phyloP scores from a whole-genome alignment of 768 basidiomycete genomes.

The Psilocybe azurescens region DNA sequence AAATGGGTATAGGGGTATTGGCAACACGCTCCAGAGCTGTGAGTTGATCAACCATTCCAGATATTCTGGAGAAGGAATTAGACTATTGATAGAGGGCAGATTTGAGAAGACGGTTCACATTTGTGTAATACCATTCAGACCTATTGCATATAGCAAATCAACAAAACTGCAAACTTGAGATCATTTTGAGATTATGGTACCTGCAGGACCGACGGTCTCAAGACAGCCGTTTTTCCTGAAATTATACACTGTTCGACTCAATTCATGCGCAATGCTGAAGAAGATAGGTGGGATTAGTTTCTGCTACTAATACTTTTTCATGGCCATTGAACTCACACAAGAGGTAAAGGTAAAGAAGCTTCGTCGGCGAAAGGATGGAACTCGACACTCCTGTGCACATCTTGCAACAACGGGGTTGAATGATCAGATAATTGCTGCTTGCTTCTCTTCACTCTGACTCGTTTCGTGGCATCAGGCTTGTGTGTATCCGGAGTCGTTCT shows the following conservation, averaged over 20 bases:
- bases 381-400: slow-evolving; percentile 60
- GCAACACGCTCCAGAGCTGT: slow-evolving; percentile 90
- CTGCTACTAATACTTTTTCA: not conserved
- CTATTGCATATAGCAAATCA: slow-evolving; percentile 36
- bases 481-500: slow-evolving; percentile 37
- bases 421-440: slow-evolving; percentile 54
- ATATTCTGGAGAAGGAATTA: slow-evolving; percentile 51
- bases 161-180: not conserved
- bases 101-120: slow-evolving; percentile 45
- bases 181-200: slow-evolving; percentile 38
- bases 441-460: slow-evolving; percentile 74
- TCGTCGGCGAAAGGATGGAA: slow-evolving; percentile 62
- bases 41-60: slow-evolving; percentile 85
- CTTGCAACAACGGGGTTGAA: slow-evolving; percentile 68
- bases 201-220: slow-evolving; percentile 90
- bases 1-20: slow-evolving; percentile 82
- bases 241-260: slow-evolving; percentile 68
- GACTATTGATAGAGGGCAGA: not conserved
- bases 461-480: slow-evolving; percentile 63
- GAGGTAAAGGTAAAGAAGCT: slow-evolving; percentile 79
- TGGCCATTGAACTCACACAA: slow-evolving; percentile 54
- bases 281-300: not conserved
- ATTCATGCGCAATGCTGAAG: slow-evolving; percentile 80
- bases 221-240: slow-evolving; percentile 84
- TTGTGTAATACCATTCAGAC: slow-evolving; percentile 77